phyloP scores from a whole-genome alignment of 2,329 filamentous ascomycete species.

The Sordariomycetes sp. region DNA sequence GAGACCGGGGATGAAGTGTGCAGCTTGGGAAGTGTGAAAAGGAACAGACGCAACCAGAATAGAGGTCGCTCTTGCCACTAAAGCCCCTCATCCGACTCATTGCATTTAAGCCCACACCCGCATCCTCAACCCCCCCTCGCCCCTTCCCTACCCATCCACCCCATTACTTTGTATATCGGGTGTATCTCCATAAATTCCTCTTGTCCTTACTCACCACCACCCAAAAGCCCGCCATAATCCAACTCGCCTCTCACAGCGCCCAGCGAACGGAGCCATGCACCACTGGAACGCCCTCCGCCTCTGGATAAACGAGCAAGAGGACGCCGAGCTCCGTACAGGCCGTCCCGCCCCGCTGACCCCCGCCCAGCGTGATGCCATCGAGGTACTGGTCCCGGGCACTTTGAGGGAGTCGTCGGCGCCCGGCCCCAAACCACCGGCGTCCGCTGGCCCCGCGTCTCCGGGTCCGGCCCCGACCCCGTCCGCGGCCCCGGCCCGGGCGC shows the following conservation, averaged over 20 bases:
- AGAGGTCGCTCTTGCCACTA: too few relatives aligned
- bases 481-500: too few relatives aligned
- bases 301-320: constrained; percentile 23
- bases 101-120: too few relatives aligned
- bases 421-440: background rate
- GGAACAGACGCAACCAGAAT: too few relatives aligned
- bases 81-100: too few relatives aligned
- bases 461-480: background rate
- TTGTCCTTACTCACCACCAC: too few relatives aligned
- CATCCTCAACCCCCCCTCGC: too few relatives aligned
- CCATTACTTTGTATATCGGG: too few relatives aligned
- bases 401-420: constrained; percentile 6
- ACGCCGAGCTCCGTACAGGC: background rate
- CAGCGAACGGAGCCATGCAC: background rate
- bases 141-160: too few relatives aligned
- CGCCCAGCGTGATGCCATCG: constrained; percentile 24
- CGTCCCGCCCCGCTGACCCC: constrained; percentile 21
- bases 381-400: constrained; percentile 18
- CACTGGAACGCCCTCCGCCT: constrained; percentile 21
- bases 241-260: background rate
- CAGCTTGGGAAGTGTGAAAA: too few relatives aligned
- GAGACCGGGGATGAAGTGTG: too few relatives aligned
- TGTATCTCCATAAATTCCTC: too few relatives aligned
- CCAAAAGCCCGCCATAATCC: background rate
- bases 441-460: background rate